These are phyloP conservation scores for Dryas alaskensis DNA, from an alignment of 306 rosid genomes.

Conservation along the genomic window DNA sequence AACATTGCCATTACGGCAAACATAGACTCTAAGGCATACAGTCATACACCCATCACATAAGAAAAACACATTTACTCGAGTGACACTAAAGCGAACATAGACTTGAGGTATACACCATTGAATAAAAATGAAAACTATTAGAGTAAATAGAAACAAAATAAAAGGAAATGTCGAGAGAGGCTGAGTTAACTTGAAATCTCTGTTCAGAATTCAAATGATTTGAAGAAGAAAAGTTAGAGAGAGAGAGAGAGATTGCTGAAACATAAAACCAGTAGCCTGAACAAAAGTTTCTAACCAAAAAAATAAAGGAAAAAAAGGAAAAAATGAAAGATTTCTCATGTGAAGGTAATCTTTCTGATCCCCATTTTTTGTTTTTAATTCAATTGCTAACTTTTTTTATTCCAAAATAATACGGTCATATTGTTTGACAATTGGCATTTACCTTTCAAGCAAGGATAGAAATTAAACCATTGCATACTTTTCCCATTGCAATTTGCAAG, in stretches of 20 bases:
- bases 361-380: not conserved
- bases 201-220: not conserved
- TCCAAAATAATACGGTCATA: not conserved
- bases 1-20: not conserved
- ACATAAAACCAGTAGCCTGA: not conserved
- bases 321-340: not conserved
- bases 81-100: not conserved
- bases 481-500: not conserved
- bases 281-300: not conserved
- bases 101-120: not conserved
- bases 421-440: not conserved
- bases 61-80: not conserved
- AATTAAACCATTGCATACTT: not conserved
- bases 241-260: not conserved
- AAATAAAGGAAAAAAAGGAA: not conserved
- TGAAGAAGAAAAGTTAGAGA: not conserved
- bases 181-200: not conserved
- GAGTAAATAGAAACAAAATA: not conserved
- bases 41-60: not conserved
- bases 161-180: not conserved
- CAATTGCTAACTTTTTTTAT: not conserved
- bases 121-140: not conserved
- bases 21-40: not conserved
- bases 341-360: slow-evolving; percentile 2
- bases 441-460: not conserved